A percentile compares a stretch with the other conserved stretches of the same genome.
Evolutionary conservation across 2,329 filamentous ascomycete species (phyloP).

Genomic region (Diaporthe sp.): DNA sequence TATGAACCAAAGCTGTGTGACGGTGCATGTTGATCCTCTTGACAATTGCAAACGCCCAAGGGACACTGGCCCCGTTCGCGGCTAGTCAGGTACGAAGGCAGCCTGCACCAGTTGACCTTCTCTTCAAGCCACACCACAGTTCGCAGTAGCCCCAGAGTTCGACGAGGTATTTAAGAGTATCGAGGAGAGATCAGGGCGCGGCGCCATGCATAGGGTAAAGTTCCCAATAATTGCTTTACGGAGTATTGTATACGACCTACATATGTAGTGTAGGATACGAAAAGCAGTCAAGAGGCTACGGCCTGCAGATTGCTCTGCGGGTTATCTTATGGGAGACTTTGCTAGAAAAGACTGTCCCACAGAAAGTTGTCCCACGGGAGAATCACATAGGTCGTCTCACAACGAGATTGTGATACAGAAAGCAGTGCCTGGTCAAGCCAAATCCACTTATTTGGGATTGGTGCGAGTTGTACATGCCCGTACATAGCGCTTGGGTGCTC

Average conservation of each 20-base stretch:
- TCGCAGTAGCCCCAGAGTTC: background rate
- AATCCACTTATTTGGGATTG: background rate
- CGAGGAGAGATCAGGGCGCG: too few species aligned
- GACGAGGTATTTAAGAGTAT: background rate
- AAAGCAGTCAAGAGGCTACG: too few species aligned
- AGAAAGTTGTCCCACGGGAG: background rate
- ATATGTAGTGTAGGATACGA: too few species aligned
- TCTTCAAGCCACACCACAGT: background rate
- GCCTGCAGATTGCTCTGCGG: background rate
- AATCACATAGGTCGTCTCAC: background rate
- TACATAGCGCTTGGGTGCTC: background rate
- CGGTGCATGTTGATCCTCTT: background rate
- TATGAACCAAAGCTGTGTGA: background rate
- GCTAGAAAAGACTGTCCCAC: background rate
- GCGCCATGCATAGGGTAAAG: background rate
- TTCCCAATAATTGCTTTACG: background rate
- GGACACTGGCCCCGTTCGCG: background rate
- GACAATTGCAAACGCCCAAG: background rate
- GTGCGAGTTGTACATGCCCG: background rate
- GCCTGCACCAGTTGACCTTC: background rate
- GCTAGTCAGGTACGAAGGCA: background rate
- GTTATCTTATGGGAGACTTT: background rate
- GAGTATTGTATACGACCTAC: too few species aligned
- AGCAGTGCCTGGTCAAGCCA: too few species aligned
- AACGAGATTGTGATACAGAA: background rate